phyloP scores from a whole-genome alignment of 176 grass and related monocot genomes.

The Bromus sterilis region DNA sequence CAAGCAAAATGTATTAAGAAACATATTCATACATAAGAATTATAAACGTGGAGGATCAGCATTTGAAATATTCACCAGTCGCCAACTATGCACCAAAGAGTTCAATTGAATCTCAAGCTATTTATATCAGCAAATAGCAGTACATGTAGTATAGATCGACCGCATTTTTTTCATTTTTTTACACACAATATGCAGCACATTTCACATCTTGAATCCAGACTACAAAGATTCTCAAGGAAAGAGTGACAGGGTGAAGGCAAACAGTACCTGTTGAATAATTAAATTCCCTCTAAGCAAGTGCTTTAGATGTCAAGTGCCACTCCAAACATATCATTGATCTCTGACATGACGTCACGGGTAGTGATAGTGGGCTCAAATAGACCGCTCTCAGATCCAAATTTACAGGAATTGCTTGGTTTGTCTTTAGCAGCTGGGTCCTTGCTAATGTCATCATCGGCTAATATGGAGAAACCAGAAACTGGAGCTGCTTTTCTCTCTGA shows the following conservation, averaged over 20 bases:
- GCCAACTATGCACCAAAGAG: not conserved
- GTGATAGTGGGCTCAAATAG: slow-evolving; percentile 91
- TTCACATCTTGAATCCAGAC: not conserved
- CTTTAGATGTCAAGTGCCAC: slow-evolving; percentile 68
- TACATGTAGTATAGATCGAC: not conserved
- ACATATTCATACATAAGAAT: not conserved
- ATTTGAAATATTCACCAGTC: not conserved
- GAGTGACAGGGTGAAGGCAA: not conserved
- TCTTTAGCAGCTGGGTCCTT: slow-evolving; percentile 16
- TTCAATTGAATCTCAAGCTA: slow-evolving; percentile 4
- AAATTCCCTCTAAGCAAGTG: not conserved
- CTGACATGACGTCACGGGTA: slow-evolving; percentile 71
- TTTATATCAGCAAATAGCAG: not conserved
- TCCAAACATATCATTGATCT: slow-evolving; percentile 91
- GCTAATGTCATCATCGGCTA: slow-evolving; percentile 53
- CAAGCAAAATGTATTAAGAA: not conserved
- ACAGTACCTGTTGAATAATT: not conserved
- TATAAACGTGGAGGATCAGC: not conserved
- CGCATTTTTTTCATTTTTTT: not conserved
- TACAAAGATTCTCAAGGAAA: not conserved
- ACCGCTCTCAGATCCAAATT: slow-evolving; percentile 32
- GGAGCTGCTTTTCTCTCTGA: slow-evolving; percentile 33
- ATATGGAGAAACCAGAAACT: slow-evolving; percentile 51
- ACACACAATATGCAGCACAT: not conserved
- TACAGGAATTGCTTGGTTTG: slow-evolving; percentile 16